Percentiles rank a stretch among this genome's conserved stretches.
phyloP scores from a whole-genome alignment of 2,329 filamentous ascomycete species.

The Metarhizium sp. region DNA sequence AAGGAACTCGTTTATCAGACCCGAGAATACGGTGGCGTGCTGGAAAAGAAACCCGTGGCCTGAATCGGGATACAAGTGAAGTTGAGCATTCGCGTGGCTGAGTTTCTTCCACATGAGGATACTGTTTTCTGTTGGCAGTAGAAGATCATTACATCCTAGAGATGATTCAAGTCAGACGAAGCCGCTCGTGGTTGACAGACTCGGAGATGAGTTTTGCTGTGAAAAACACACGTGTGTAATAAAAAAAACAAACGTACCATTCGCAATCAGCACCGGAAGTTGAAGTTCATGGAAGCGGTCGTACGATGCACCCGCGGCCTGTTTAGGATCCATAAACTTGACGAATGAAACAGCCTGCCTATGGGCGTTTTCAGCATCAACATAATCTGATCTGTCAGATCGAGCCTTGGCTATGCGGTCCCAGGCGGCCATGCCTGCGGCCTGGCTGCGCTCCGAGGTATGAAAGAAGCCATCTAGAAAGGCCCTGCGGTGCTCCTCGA shows the following conservation, averaged over 20 bases:
- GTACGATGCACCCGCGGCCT: slow-evolving; percentile 23
- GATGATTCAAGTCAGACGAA: neutral
- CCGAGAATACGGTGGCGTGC: slow-evolving; percentile 21
- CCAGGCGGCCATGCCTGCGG: slow-evolving; percentile 24
- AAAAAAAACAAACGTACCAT: slow-evolving; percentile 19
- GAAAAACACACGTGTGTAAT: neutral
- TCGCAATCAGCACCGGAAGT: slow-evolving; percentile 28
- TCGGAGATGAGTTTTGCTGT: too few species aligned
- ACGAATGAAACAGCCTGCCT: slow-evolving; percentile 23
- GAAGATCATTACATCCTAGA: slow-evolving; percentile 23
- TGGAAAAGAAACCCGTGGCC: slow-evolving; percentile 27
- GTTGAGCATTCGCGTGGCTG: slow-evolving; percentile 17
- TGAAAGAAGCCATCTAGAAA: slow-evolving; percentile 27
- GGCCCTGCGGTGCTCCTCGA: slow-evolving; percentile 22
- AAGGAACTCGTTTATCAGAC: slow-evolving; percentile 23
- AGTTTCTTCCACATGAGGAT: slow-evolving; percentile 27
- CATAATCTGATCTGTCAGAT: slow-evolving; percentile 15
- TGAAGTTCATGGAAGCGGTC: slow-evolving; percentile 22
- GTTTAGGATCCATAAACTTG: slow-evolving; percentile 25
- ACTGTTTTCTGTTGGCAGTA: slow-evolving; percentile 28
- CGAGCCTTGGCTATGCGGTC: slow-evolving; percentile 21
- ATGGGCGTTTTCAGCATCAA: slow-evolving; percentile 16
- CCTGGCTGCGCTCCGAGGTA: slow-evolving; percentile 18
- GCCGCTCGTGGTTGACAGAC: neutral
- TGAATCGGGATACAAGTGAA: slow-evolving; percentile 25